A percentile compares a stretch with the other conserved stretches of the same genome.
Evolutionary conservation across 305 asterid genomes (phyloP).

Genomic region (Fraxinus baroniana): DNA sequence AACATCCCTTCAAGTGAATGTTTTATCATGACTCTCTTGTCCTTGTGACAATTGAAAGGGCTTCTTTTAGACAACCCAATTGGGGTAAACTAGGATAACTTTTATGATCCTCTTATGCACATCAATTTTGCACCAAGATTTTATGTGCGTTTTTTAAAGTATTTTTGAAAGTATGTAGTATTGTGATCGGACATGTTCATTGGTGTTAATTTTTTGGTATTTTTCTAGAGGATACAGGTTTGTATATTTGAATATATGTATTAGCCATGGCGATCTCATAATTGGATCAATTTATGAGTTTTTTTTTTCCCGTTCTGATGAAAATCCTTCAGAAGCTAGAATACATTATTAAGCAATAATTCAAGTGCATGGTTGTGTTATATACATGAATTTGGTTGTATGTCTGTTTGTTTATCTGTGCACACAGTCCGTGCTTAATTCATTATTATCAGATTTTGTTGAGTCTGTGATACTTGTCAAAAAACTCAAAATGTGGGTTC

Average conservation of each 20-base stretch:
- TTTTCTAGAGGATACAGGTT: background rate
- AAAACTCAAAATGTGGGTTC: background rate
- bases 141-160: background rate
- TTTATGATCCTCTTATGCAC: slow-evolving; percentile 6
- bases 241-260: background rate
- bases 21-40: background rate
- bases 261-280: background rate
- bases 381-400: too few relatives aligned
- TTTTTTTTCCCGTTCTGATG: background rate
- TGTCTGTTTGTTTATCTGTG: background rate
- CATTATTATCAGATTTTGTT: background rate
- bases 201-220: background rate
- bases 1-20: slow-evolving; percentile 8
- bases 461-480: background rate
- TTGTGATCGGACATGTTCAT: background rate
- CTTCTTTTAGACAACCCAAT: slow-evolving; percentile 1
- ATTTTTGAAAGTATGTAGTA: background rate
- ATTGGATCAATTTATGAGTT: background rate
- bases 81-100: background rate
- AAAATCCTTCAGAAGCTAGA: background rate
- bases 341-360: background rate
- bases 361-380: background rate
- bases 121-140: background rate
- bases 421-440: background rate
- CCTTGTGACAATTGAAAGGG: background rate